Conservation (phyloP, 192 early-diverging fungal genomes). For the Linnemannia schmuckeri region DNA sequence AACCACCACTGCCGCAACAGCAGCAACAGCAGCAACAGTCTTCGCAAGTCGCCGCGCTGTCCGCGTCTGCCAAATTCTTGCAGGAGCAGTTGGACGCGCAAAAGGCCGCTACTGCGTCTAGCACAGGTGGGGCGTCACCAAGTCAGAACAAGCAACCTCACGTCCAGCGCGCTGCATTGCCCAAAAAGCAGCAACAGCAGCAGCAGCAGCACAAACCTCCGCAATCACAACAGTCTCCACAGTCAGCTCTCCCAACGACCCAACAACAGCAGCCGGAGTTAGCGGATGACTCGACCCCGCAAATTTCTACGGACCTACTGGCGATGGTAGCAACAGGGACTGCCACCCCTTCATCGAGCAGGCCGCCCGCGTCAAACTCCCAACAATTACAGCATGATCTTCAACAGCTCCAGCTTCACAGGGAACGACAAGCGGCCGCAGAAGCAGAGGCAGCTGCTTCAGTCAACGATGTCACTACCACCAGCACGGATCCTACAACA, state of each 20-base stretch:
- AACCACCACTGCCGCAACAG: background rate
- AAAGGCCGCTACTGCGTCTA: background rate
- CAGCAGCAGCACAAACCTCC: background rate
- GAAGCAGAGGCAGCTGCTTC: background rate
- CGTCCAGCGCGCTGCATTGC: background rate
- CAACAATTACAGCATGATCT: slow-evolving; percentile 36
- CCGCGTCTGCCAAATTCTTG: slow-evolving; percentile 25
- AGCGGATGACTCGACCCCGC: background rate
- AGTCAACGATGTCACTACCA: background rate
- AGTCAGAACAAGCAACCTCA: background rate
- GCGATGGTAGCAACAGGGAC: background rate
- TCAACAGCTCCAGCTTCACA: slow-evolving; percentile 33
- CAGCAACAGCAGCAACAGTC: background rate
- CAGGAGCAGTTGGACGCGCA: slow-evolving; percentile 37
- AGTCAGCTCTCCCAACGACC: background rate
- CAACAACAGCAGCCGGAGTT: background rate
- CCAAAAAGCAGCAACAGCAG: background rate
- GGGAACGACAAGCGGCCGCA: slow-evolving; percentile 14
- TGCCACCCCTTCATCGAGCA: background rate
- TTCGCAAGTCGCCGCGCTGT: background rate
- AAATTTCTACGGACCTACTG: slow-evolving; percentile 4
- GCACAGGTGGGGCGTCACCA: slow-evolving; percentile 2
- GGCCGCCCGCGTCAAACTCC: background rate
- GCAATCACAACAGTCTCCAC: background rate
- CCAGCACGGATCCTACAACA: background rate